Conservation (phyloP, 2,329 filamentous ascomycete species). For the Emmonsiellopsis sp. region DNA sequence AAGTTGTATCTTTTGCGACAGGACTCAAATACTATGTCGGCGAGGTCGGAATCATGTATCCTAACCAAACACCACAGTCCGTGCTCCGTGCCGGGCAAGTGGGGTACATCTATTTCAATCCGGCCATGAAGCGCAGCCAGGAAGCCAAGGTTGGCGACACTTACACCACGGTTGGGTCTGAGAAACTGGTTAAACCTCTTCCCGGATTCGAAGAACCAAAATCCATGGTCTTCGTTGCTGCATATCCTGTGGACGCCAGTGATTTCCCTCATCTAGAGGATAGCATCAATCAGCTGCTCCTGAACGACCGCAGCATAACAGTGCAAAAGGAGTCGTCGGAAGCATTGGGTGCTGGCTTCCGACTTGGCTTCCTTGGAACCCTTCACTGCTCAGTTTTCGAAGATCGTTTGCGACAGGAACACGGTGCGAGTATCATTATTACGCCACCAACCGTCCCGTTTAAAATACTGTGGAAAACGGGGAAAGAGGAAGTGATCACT, state of each 20-base stretch:
- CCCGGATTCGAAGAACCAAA: slow-evolving; percentile 96
- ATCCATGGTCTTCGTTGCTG: slow-evolving; percentile 97
- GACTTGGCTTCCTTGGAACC: slow-evolving; percentile 89
- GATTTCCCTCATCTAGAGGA: slow-evolving; percentile 84
- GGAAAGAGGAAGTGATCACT: slow-evolving; percentile 67
- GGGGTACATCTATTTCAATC: slow-evolving; percentile 94
- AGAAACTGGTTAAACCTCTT: slow-evolving; percentile 67
- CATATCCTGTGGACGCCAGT: slow-evolving; percentile 84
- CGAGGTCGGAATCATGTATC: slow-evolving; percentile 95
- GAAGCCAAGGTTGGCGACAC: slow-evolving; percentile 96
- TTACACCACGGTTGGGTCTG: slow-evolving; percentile 71
- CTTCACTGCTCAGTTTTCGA: slow-evolving; percentile 99
- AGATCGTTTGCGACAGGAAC: slow-evolving; percentile 86
- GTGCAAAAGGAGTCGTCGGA: slow-evolving; percentile 91
- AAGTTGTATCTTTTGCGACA: slow-evolving; percentile 80
- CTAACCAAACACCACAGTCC: slow-evolving; percentile 71
- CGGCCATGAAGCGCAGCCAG: slow-evolving; percentile 93
- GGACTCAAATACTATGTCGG: slow-evolving; percentile 85
- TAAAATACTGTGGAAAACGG: slow-evolving; percentile 70
- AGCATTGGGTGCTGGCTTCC: slow-evolving; percentile 86
- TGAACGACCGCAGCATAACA: slow-evolving; percentile 93
- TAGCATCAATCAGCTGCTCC: slow-evolving; percentile 83
- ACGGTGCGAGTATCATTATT: slow-evolving; percentile 90
- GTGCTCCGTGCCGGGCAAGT: slow-evolving; percentile 83
- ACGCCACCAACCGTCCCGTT: slow-evolving; percentile 93